Conservation (phyloP, 1,139 yeast genomes). For the Hemisphaericaspora lyxosophila region DNA sequence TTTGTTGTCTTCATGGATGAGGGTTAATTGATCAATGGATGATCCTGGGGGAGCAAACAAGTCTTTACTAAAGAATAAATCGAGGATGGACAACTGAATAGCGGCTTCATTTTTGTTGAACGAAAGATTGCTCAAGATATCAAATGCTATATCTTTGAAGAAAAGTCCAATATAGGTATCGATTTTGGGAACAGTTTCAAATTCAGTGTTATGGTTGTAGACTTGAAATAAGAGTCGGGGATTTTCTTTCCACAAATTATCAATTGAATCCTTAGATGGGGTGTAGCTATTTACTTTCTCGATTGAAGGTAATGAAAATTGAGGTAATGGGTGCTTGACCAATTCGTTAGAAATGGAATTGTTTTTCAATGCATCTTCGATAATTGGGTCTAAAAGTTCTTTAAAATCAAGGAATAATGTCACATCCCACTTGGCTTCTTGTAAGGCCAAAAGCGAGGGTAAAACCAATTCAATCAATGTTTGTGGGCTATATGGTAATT, state of each 20-base stretch:
- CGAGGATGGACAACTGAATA: constrained; percentile 75
- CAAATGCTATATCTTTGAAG: constrained; percentile 73
- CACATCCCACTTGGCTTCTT: constrained; percentile 31
- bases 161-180: constrained; percentile 57
- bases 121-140: constrained; percentile 75
- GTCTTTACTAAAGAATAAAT: constrained; percentile 66
- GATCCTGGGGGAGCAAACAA: constrained; percentile 84
- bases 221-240: constrained; percentile 68
- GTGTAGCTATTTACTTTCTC: constrained; percentile 33
- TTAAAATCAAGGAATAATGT: constrained; percentile 35
- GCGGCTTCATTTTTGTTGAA: constrained; percentile 89
- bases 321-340: constrained; percentile 48
- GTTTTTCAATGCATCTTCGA: constrained; percentile 32
- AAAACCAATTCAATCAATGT: constrained; percentile 52
- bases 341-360: constrained; percentile 41
- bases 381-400: constrained; percentile 36
- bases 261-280: constrained; percentile 34
- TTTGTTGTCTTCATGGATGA: constrained; percentile 38
- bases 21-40: constrained; percentile 66
- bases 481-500: constrained; percentile 55
- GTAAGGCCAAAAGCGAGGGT: constrained; percentile 49
- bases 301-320: constrained; percentile 45
- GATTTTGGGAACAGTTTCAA: constrained; percentile 73
- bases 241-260: constrained; percentile 38
- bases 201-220: constrained; percentile 49